phyloP scores from a whole-genome alignment of 352 stramenopile genomes.

The Globisporangium abappressorium region DNA sequence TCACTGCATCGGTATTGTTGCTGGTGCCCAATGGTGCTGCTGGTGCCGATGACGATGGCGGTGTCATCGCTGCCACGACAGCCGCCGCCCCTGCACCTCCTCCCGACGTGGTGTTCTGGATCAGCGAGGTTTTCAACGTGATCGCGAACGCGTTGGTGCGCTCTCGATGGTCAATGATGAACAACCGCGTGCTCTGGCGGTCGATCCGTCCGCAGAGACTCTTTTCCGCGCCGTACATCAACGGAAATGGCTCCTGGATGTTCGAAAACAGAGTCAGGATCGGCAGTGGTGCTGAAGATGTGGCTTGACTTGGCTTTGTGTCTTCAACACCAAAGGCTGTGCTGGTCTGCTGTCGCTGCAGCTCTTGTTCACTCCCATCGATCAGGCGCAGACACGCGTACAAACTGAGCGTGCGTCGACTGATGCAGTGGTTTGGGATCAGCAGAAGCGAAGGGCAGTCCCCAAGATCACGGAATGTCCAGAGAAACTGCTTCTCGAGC shows the following conservation, averaged over 20 bases:
- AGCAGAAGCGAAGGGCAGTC: constrained; percentile 33
- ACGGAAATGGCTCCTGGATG: constrained; percentile 28
- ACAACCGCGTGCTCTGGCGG: constrained; percentile 34
- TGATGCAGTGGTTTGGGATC: constrained; percentile 39
- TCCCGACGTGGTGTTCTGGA: constrained; percentile 35
- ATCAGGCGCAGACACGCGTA: constrained; percentile 39
- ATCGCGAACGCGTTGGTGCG: constrained; percentile 27
- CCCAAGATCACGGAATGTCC: constrained; percentile 40
- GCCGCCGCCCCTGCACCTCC: constrained; percentile 32
- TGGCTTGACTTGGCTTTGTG: too few relatives aligned
- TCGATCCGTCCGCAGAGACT: constrained; percentile 36
- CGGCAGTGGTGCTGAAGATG: constrained; percentile 2
- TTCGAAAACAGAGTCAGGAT: constrained; percentile 44
- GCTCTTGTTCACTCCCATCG: constrained; percentile 22
- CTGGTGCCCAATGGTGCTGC: constrained; percentile 21
- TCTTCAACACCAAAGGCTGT: background rate
- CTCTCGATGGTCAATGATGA: constrained; percentile 30
- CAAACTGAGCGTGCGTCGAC: constrained; percentile 29
- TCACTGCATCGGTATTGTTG: constrained; percentile 12
- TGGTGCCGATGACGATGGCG: constrained; percentile 8
- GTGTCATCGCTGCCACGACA: constrained; percentile 18
- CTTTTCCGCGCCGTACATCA: constrained; percentile 25
- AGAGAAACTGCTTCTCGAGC: constrained; percentile 41
- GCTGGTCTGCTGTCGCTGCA: constrained; percentile 4
- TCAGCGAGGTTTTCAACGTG: constrained; percentile 37